Evolutionary conservation across 2,329 filamentous ascomycete genomes (phyloP).

Genomic region (Ciborinia camelliae): DNA sequence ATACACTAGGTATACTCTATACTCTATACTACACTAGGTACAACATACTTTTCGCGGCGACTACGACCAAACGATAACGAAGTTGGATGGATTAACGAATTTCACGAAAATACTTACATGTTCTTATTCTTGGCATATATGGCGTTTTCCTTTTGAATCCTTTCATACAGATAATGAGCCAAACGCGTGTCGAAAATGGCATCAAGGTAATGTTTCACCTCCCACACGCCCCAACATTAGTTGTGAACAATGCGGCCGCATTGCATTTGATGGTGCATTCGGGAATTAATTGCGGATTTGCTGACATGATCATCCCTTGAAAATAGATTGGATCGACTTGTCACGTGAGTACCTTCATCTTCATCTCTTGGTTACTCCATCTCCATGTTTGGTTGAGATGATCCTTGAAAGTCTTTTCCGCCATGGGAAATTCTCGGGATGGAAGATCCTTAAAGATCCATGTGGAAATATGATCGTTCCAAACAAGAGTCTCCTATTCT

Average conservation of each 20-base stretch:
- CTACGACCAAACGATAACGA: slow-evolving; percentile 6
- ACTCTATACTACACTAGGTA: neutral
- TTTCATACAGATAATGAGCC: slow-evolving; percentile 30
- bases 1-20: too few species aligned
- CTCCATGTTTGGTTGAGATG: slow-evolving; percentile 1
- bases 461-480: neutral
- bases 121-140: slow-evolving; percentile 18
- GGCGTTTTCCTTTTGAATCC: slow-evolving; percentile 19
- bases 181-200: slow-evolving; percentile 35
- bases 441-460: neutral
- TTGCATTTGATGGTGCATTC: neutral
- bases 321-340: slow-evolving; percentile 73
- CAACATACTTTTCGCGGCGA: neutral
- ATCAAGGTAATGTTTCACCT: slow-evolving; percentile 36
- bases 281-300: slow-evolving; percentile 5
- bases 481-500: neutral
- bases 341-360: slow-evolving; percentile 65
- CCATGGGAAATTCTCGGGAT: neutral
- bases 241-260: slow-evolving; percentile 11
- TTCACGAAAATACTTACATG: neutral
- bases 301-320: slow-evolving; percentile 30
- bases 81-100: slow-evolving; percentile 12
- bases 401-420: neutral
- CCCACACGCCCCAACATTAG: neutral
- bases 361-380: neutral